A percentile compares a stretch with the other conserved stretches of the same genome.
Conservation (phyloP, 345 rosid species). For the Sisymbrium altissimum region DNA sequence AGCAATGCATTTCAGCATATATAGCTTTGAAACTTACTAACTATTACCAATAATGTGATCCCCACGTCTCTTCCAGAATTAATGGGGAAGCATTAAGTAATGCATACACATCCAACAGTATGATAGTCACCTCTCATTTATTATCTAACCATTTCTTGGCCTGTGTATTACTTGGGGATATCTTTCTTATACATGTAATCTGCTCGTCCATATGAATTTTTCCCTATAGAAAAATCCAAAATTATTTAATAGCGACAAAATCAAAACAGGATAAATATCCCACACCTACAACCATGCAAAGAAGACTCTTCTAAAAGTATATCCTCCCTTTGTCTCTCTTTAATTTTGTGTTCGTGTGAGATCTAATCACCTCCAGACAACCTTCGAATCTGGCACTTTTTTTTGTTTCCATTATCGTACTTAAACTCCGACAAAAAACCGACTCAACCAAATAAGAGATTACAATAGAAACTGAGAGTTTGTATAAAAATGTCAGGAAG, state of each 20-base stretch:
- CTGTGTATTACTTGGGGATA: constrained; percentile 3
- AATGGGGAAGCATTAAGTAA: constrained; percentile 20
- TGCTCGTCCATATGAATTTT: constrained; percentile 13
- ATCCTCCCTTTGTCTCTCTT: background rate
- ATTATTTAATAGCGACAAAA: background rate
- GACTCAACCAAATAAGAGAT: background rate
- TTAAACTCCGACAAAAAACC: background rate
- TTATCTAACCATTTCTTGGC: constrained; percentile 23
- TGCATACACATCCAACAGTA: constrained; percentile 21
- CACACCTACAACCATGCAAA: constrained; percentile 9
- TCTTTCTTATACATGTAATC: constrained; percentile 11
- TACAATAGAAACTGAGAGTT: constrained; percentile 2
- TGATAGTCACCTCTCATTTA: constrained; percentile 34
- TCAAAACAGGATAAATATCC: constrained; percentile 7
- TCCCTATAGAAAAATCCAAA: background rate
- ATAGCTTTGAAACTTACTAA: background rate
- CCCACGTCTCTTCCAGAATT: constrained; percentile 20
- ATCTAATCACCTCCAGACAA: background rate
- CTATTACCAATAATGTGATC: constrained; percentile 14
- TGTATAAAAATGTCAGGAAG: constrained; percentile 8
- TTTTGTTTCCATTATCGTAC: background rate
- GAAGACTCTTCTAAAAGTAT: constrained; percentile 7
- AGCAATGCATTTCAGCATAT: constrained; percentile 14
- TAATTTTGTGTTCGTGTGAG: background rate
- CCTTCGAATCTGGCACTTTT: background rate